Evolutionary conservation across 768 basidiomycete species (phyloP).

Genomic region (Leccinellum luteum): DNA sequence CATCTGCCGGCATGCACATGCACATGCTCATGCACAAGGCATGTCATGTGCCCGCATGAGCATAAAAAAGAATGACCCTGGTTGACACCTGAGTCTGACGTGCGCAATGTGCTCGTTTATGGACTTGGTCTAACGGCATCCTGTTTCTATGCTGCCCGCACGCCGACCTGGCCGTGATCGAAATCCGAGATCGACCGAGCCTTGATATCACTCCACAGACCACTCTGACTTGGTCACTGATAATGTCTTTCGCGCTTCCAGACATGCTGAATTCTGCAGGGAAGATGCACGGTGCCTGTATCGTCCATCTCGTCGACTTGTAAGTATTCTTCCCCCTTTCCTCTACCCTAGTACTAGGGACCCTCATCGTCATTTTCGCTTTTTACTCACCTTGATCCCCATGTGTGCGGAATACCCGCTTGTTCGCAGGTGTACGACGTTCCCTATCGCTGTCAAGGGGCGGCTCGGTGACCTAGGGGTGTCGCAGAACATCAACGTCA

Average conservation of each 20-base stretch:
- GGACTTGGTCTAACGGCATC: background rate
- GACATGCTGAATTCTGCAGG: constrained; percentile 44
- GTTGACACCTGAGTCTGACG: background rate
- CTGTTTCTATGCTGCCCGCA: background rate
- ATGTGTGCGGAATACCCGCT: background rate
- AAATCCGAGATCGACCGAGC: background rate
- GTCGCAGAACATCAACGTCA: constrained; percentile 44
- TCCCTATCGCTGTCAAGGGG: constrained; percentile 37
- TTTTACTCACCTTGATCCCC: background rate
- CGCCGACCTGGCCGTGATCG: background rate
- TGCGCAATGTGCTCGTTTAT: background rate
- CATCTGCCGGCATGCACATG: background rate
- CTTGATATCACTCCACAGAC: background rate
- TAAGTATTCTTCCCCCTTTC: constrained; percentile 11
- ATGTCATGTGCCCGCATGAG: background rate
- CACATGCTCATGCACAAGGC: background rate
- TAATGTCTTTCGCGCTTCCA: constrained; percentile 16
- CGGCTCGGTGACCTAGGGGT: constrained; percentile 33
- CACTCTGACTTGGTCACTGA: background rate
- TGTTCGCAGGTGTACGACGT: constrained; percentile 38
- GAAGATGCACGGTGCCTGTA: constrained; percentile 41
- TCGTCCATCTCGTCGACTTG: constrained; percentile 47
- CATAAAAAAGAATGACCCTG: background rate
- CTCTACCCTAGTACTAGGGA: background rate
- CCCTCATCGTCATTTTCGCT: background rate